Percentiles rank a stretch among this genome's conserved stretches.
phyloP scores from a whole-genome alignment of 164 flowering plant species.

The grape (Vitis vinifera) region ASM3070453v1 NC_081816.1:16135001-16135500 shows the following conservation, averaged over 20 bases:
- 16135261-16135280: conserved; percentile 84
- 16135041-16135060: conserved; percentile 74
- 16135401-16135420: neutral
- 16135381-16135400: conserved; percentile 54
- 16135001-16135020: conserved; percentile 64
- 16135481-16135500: conserved; percentile 30
- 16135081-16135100: neutral
- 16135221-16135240: conserved; percentile 80
- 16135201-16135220: conserved; percentile 76
- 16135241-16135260: conserved; percentile 67
- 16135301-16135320: conserved; percentile 64
- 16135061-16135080: conserved; percentile 45
- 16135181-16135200: conserved; percentile 61
- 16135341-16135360: conserved; percentile 62
- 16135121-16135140: neutral
- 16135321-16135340: conserved; percentile 72
- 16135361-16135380: conserved; percentile 70
- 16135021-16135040: conserved; percentile 74
- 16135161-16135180: conserved; percentile 36
- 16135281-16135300: conserved; percentile 70
- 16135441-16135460: neutral
- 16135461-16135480: too few relatives aligned
- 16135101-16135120: neutral
- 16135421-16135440: neutral
- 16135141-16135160: conserved; percentile 35